These are phyloP conservation scores for Paecilomyces variotii DNA, from an alignment of 2,329 filamentous ascomycete species.

Conservation along the genomic window DNA sequence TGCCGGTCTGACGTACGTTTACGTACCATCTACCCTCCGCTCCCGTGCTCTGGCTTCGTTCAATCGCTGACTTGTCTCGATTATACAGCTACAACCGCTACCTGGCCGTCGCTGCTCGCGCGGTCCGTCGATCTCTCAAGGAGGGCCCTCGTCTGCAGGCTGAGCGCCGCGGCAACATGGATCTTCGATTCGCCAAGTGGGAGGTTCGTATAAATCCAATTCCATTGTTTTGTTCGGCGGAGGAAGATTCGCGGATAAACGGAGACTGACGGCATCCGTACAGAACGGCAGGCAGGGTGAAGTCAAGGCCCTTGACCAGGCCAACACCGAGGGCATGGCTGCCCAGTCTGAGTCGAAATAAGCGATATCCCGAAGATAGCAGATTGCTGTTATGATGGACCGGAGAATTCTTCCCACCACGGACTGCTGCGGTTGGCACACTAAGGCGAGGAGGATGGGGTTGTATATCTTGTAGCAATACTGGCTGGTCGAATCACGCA, in stretches of 20 bases:
- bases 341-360: constrained; percentile 37
- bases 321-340: constrained; percentile 43
- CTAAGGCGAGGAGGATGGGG: constrained; percentile 1
- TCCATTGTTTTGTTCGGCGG: background rate
- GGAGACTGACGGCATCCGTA: constrained; percentile 25
- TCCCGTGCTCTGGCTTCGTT: constrained; percentile 2
- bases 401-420: background rate
- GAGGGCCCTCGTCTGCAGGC: constrained; percentile 81
- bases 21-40: constrained; percentile 3
- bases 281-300: constrained; percentile 98
- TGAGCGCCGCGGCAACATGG: constrained; percentile 83
- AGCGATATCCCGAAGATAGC: constrained; percentile 10
- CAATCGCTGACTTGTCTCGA: constrained; percentile 18
- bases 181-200: constrained; percentile 91
- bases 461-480: constrained; percentile 28
- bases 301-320: constrained; percentile 58
- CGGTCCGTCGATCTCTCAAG: constrained; percentile 93
- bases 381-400: background rate
- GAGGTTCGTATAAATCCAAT: constrained; percentile 57
- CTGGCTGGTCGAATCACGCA: constrained; percentile 18
- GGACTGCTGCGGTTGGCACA: constrained; percentile 1
- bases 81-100: constrained; percentile 94
- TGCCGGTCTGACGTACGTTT: constrained; percentile 81
- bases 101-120: constrained; percentile 87
- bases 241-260: background rate